A percentile compares a stretch with the other conserved stretches of the same genome.
Conservation (phyloP, 2,329 filamentous ascomycete species). For the Pseudocercospora macadamiae region DNA sequence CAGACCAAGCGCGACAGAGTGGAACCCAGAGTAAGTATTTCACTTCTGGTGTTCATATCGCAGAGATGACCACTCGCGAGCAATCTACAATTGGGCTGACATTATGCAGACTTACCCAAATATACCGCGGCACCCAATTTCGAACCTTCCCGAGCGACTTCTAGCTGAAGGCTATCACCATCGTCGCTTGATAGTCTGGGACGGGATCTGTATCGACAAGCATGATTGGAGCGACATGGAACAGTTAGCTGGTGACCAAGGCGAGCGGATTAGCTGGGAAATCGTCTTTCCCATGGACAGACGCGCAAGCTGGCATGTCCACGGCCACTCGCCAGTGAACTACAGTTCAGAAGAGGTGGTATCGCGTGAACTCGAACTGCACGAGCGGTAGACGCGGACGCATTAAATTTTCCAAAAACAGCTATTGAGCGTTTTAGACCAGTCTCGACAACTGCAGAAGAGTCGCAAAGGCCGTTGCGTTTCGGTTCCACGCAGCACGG, state of each 20-base stretch:
- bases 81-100: too few relatives aligned
- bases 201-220: constrained; percentile 15
- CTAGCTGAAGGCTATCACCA: constrained; percentile 24
- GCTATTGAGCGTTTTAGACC: too few relatives aligned
- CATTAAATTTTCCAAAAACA: too few relatives aligned
- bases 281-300: constrained; percentile 10
- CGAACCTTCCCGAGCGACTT: constrained; percentile 21
- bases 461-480: too few relatives aligned
- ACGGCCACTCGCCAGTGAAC: constrained; percentile 18
- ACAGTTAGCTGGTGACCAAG: constrained; percentile 14
- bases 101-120: too few relatives aligned
- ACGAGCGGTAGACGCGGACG: neutral
- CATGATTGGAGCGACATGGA: constrained; percentile 25
- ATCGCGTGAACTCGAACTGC: constrained; percentile 6
- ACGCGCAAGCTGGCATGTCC: constrained; percentile 26
- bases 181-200: constrained; percentile 26
- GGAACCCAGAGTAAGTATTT: too few relatives aligned
- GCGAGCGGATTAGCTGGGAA: constrained; percentile 25
- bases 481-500: neutral
- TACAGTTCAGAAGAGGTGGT: constrained; percentile 19
- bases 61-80: too few relatives aligned
- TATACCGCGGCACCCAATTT: too few relatives aligned
- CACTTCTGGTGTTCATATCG: too few relatives aligned
- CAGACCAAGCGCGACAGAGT: constrained; percentile 1
- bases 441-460: too few relatives aligned